These are phyloP conservation scores for Phytophthora sp. DNA, from an alignment of 352 stramenopile genomes.

Conservation along the genomic window DNA sequence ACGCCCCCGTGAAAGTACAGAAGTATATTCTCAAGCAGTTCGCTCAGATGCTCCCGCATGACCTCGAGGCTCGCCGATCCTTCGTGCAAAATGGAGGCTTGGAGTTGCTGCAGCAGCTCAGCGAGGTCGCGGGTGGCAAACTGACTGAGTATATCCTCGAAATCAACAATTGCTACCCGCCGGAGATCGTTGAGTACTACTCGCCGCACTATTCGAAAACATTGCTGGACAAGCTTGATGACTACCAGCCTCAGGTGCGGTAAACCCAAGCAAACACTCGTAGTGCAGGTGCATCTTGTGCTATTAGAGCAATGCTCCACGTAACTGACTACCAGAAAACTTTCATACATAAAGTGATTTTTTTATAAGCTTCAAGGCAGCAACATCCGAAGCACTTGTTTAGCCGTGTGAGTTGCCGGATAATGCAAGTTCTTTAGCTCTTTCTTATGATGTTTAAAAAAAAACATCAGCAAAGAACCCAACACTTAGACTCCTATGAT, in stretches of 20 bases:
- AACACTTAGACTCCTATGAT: too few relatives aligned
- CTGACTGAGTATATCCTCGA: constrained; percentile 95
- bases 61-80: constrained; percentile 90
- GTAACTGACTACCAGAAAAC: constrained; percentile 7
- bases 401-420: too few relatives aligned
- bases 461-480: too few relatives aligned
- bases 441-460: too few relatives aligned
- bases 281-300: constrained; percentile 3
- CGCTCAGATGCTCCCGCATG: constrained; percentile 93
- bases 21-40: constrained; percentile 98
- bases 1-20: constrained; percentile 94
- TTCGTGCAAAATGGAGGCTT: constrained; percentile 95
- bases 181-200: constrained; percentile 97
- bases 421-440: too few relatives aligned
- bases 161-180: constrained; percentile 97
- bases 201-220: constrained; percentile 96
- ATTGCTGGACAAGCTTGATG: constrained; percentile 96
- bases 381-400: too few relatives aligned
- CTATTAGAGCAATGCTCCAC: background rate
- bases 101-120: constrained; percentile 93
- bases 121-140: constrained; percentile 92
- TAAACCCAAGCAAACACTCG: constrained; percentile 32
- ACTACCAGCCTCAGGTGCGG: constrained; percentile 91
- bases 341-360: background rate
- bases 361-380: too few relatives aligned